Conservation (phyloP, 352 stramenopile genomes). For the Globisporangium yorkense region DNA sequence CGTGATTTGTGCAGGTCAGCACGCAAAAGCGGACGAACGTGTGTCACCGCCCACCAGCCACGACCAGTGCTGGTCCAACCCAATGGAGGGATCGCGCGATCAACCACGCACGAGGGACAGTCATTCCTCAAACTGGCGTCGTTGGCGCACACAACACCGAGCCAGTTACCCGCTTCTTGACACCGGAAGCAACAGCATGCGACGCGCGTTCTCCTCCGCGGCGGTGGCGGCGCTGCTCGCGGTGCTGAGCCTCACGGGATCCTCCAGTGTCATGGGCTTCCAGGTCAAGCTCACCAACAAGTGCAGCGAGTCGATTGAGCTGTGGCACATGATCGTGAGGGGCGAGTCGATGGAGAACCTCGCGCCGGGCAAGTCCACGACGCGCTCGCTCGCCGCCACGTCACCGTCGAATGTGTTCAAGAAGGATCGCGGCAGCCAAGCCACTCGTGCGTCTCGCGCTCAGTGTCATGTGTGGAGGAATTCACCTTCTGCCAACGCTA, state of each 20-base stretch:
- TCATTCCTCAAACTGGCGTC: neutral
- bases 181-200: constrained; percentile 2
- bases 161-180: neutral
- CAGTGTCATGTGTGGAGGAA: too few species aligned
- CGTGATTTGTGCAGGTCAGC: too few species aligned
- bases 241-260: constrained; percentile 14
- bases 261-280: constrained; percentile 18
- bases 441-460: constrained; percentile 42
- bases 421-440: constrained; percentile 36
- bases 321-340: constrained; percentile 26
- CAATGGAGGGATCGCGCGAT: too few species aligned
- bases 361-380: constrained; percentile 22
- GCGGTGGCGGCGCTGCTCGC: constrained; percentile 7
- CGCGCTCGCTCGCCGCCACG: constrained; percentile 17
- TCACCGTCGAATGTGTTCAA: constrained; percentile 49
- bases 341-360: constrained; percentile 22
- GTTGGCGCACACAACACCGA: neutral
- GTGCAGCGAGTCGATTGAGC: constrained; percentile 34
- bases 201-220: neutral
- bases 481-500: too few species aligned
- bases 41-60: too few species aligned
- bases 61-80: too few species aligned
- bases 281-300: constrained; percentile 55
- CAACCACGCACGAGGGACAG: too few species aligned
- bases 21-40: too few species aligned